These are phyloP conservation scores for Singerocomus rubriflavus DNA, from an alignment of 1,284 basidiomycete genomes.

Conservation along the genomic window DNA sequence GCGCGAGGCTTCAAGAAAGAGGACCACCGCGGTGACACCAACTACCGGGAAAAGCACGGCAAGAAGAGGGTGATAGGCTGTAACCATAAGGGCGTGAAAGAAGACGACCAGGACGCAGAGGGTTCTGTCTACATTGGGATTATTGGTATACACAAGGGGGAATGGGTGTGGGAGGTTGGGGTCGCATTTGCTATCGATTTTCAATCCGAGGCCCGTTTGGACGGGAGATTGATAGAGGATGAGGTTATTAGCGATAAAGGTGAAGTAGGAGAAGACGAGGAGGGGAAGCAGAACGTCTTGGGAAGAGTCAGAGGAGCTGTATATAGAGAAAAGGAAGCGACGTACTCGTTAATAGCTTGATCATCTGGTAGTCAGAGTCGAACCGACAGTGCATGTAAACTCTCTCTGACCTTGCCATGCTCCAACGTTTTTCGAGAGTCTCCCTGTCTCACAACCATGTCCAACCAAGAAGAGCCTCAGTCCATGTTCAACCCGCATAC, in stretches of 20 bases:
- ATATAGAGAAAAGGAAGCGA: neutral
- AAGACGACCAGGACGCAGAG: conserved; percentile 42
- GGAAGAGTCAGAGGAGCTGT: neutral
- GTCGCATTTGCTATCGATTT: conserved; percentile 13
- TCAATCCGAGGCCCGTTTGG: conserved; percentile 13
- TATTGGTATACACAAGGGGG: conserved; percentile 35
- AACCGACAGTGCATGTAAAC: too few relatives aligned
- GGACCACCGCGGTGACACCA: conserved; percentile 13
- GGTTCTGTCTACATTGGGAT: conserved; percentile 26
- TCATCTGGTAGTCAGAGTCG: neutral
- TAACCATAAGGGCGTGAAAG: conserved; percentile 37
- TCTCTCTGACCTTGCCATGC: too few relatives aligned
- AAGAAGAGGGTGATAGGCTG: conserved; percentile 27
- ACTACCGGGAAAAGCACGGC: conserved; percentile 29
- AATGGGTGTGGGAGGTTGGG: conserved; percentile 23
- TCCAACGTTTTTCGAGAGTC: too few relatives aligned
- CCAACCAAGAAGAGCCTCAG: conserved; percentile 12
- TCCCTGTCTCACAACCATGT: conserved; percentile 1
- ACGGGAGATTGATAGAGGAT: conserved; percentile 14
- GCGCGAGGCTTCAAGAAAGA: conserved; percentile 25
- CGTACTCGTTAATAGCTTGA: conserved; percentile 4
- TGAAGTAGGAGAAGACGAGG: conserved; percentile 18
- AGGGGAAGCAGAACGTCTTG: conserved; percentile 14
- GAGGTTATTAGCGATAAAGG: conserved; percentile 9
- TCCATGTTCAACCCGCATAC: conserved; percentile 43